A percentile compares a stretch with the other conserved stretches of the same genome.
Conservation (phyloP, 257 asterid genomes). For the Voacanga thouarsii region DNA sequence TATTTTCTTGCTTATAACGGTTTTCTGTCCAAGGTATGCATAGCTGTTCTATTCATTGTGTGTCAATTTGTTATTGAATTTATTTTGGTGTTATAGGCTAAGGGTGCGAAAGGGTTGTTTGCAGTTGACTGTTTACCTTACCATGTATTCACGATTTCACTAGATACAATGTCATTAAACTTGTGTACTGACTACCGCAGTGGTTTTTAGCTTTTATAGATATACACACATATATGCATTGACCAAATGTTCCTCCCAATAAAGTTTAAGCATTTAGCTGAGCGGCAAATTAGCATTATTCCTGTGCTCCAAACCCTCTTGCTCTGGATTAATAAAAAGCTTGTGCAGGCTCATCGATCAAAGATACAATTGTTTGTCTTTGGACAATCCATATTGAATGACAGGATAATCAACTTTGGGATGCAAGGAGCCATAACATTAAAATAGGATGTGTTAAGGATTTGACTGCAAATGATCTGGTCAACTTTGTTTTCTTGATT, state of each 20-base stretch:
- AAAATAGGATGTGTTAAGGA: background rate
- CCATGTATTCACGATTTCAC: too few relatives aligned
- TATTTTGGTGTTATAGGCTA: background rate
- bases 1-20: constrained; percentile 72
- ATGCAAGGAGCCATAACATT: background rate
- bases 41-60: background rate
- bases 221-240: too few relatives aligned
- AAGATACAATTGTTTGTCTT: background rate
- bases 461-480: background rate
- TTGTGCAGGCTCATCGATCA: background rate
- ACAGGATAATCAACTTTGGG: background rate
- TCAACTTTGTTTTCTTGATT: background rate
- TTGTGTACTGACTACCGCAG: too few relatives aligned
- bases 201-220: too few relatives aligned
- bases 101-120: too few relatives aligned
- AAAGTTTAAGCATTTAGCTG: too few relatives aligned
- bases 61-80: background rate
- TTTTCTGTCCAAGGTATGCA: constrained; percentile 70
- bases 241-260: too few relatives aligned
- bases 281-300: too few relatives aligned
- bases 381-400: background rate
- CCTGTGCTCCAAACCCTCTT: too few relatives aligned
- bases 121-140: too few relatives aligned
- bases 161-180: too few relatives aligned
- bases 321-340: background rate